Evolutionary conservation across 2,329 filamentous ascomycete genomes (phyloP).

Genomic region (Aspergillus flavus): DNA sequence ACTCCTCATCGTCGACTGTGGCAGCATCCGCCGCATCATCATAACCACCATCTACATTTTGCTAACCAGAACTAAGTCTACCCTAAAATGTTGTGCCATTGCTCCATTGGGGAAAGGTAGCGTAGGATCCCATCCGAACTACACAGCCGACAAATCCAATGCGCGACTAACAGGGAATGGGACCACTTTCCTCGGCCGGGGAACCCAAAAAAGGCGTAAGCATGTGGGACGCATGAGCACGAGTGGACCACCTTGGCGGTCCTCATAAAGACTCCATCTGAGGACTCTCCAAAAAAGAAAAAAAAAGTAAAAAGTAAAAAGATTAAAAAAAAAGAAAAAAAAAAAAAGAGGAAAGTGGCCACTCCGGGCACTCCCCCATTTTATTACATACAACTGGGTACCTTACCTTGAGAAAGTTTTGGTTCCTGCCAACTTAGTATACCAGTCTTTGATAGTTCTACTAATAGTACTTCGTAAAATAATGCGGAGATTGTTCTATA

Average conservation of each 20-base stretch:
- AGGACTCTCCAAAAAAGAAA: not conserved
- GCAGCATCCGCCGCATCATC: slow-evolving; percentile 6
- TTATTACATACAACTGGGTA: slow-evolving; percentile 4
- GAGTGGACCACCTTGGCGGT: slow-evolving; percentile 24
- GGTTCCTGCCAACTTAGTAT: not conserved
- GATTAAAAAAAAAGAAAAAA: not conserved
- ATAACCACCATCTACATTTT: slow-evolving; percentile 6
- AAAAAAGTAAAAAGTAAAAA: not conserved
- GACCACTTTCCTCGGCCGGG: slow-evolving; percentile 23
- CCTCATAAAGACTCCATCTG: slow-evolving; percentile 19
- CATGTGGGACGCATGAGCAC: slow-evolving; percentile 27
- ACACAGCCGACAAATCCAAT: slow-evolving; percentile 17
- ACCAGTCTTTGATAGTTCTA: not conserved
- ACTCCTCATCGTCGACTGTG: slow-evolving; percentile 8
- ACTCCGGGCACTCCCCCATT: not conserved
- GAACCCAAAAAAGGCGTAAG: slow-evolving; percentile 27
- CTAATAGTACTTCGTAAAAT: not conserved
- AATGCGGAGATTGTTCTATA: slow-evolving; percentile 11
- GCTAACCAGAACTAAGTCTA: not conserved
- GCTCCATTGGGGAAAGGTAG: slow-evolving; percentile 17
- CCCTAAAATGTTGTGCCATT: slow-evolving; percentile 19
- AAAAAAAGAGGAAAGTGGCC: not conserved
- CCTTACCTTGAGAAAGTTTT: not conserved
- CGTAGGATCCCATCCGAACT: slow-evolving; percentile 11
- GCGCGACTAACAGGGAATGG: slow-evolving; percentile 10